Evolutionary conservation across 345 rosid species (phyloP).

Genomic region (Gossypioides kirkii): DNA sequence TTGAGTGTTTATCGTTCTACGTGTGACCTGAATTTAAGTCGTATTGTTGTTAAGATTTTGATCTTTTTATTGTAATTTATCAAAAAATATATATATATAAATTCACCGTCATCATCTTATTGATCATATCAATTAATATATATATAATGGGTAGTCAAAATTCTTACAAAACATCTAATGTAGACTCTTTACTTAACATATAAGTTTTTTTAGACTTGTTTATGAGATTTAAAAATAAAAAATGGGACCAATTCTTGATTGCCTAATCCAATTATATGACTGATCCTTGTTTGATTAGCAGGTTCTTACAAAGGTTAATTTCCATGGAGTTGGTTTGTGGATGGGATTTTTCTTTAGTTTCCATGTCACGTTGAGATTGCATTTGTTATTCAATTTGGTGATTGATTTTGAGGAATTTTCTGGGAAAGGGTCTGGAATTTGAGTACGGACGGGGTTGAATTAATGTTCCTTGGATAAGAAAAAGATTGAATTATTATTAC

Average conservation of each 20-base stretch:
- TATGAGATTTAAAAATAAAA: background rate
- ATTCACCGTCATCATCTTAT: background rate
- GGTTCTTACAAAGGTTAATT: background rate
- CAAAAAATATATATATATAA: too few species aligned
- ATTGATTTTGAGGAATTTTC: background rate
- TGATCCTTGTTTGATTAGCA: background rate
- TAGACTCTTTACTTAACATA: background rate
- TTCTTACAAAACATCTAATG: constrained; percentile 4
- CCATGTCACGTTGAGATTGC: background rate
- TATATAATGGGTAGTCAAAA: background rate
- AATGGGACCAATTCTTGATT: background rate
- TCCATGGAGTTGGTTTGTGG: background rate
- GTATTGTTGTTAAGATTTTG: too few species aligned
- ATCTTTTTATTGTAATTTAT: too few species aligned
- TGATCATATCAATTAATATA: background rate
- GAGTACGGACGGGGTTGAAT: background rate
- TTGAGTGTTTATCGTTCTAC: too few species aligned
- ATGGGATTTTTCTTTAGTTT: background rate
- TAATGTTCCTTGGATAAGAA: background rate
- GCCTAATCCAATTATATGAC: background rate
- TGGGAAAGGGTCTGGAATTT: too few species aligned
- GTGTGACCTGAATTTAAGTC: too few species aligned
- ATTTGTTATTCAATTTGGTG: background rate
- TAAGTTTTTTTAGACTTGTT: background rate
- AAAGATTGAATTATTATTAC: background rate